Base-by-base conservation (phyloP, 495 filamentous ascomycete species). In the Aspergillus homomorphus region DNA sequence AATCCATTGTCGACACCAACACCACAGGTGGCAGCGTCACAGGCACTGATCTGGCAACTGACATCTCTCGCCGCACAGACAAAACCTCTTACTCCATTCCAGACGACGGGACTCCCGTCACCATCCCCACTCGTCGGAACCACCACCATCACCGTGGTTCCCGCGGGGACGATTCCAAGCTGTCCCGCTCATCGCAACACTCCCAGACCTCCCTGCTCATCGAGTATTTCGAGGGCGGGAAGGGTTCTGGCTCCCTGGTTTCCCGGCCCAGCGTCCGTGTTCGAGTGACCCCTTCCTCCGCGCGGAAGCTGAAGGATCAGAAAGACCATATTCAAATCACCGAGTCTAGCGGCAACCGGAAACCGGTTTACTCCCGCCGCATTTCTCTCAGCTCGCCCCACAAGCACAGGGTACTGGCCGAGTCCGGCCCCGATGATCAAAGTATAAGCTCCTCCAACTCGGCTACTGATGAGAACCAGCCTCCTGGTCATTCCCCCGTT, bases 171-270 rank as follows among this genome's bases (percentile, higher is more conserved):
- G 74, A 76, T 54, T 77, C 79, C 62, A 80, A 78, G 58, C 69
- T 78, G 62, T 76, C 80, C 61, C 73, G 65, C 56, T 73, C 80
- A 55, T 69, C 78, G 21, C 77, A 82, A 41, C 80, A 85, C 54
- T 94, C 90, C 49, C 92, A 95, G 71, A 96, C 94, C 43, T 96
- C 91, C 51, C 82, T 99, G 51, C 79, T 99, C 68, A 99, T 99
- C 68, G 94, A 99, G 73, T 97, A 97, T 72, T 99, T 97, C 68
- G 92, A 96, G 73, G 91, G 85, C 63, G 88, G 89, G 52, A 96
- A 94, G 71, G 76, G 77, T 54, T 67, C 75, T 30, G 80, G 84
- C 68, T 77, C 51, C 62, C 77, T 77, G 54, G 80, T 73, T 76
- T 88, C 80, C 75, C 74, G 91, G 58, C 95, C 94, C 2, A 97